These are phyloP conservation scores for Fabrea salina DNA, from an alignment of 169 alveolate species.

Conservation along the genomic window DNA sequence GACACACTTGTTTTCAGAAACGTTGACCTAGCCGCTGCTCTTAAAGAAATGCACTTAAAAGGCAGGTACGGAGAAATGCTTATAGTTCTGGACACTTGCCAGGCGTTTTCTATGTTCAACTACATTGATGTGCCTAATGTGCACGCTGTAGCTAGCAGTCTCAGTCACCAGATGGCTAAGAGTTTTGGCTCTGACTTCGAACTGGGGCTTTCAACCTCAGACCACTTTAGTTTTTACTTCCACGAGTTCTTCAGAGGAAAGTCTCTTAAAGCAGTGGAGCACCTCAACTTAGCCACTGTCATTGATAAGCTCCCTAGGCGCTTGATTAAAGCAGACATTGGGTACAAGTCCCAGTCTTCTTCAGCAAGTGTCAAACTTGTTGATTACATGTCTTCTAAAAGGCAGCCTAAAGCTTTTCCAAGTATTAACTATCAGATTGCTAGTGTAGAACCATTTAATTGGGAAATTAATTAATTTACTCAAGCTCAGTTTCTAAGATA, in stretches of 20 bases:
- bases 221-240: constrained; percentile 45
- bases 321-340: constrained; percentile 8
- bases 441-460: too few species aligned
- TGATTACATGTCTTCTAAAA: too few species aligned
- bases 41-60: constrained; percentile 67
- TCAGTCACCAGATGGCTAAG: constrained; percentile 44
- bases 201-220: constrained; percentile 45
- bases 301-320: not conserved
- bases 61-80: constrained; percentile 65
- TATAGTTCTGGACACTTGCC: constrained; percentile 81
- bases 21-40: constrained; percentile 68
- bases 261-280: not conserved
- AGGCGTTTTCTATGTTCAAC: constrained; percentile 72
- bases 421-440: too few species aligned
- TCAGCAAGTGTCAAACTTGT: not conserved
- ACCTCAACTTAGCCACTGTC: not conserved
- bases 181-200: constrained; percentile 42
- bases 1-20: constrained; percentile 74
- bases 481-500: too few species aligned
- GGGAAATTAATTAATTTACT: too few species aligned
- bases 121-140: constrained; percentile 62
- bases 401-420: too few species aligned
- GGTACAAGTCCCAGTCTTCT: not conserved
- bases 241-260: constrained; percentile 22
- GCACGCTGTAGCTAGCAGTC: constrained; percentile 44